Evolutionary conservation across 2,329 filamentous ascomycete genomes (phyloP).

Genomic region (Stylonectria norvegica): DNA sequence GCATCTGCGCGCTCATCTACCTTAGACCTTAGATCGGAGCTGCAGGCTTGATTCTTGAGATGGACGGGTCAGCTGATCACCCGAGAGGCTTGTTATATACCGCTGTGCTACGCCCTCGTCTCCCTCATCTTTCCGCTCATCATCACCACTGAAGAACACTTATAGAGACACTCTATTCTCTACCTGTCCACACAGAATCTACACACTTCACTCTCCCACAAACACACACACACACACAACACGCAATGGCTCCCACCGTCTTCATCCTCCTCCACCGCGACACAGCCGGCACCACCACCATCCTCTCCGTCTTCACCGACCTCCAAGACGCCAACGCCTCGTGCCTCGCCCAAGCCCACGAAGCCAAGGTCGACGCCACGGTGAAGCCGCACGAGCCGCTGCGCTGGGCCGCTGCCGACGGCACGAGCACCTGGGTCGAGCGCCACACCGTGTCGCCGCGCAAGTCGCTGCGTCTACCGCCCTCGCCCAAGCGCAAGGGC

Average conservation of each 20-base stretch:
- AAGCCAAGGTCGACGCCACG: slow-evolving; percentile 24
- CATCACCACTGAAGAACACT: no score
- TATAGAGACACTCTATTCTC: no score
- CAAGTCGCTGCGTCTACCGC: slow-evolving; percentile 10
- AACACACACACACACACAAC: no score
- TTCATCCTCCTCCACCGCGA: slow-evolving; percentile 34
- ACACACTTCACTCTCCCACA: neutral
- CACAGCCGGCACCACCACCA: slow-evolving; percentile 20
- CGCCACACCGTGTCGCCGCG: slow-evolving; percentile 28
- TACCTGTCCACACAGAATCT: neutral
- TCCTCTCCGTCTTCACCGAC: slow-evolving; percentile 32
- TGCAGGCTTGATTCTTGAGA: no score
- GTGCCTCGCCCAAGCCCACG: slow-evolving; percentile 28
- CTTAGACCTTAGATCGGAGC: no score
- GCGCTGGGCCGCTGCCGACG: slow-evolving; percentile 36
- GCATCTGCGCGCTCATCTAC: no score
- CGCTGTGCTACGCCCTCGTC: no score
- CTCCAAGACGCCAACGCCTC: slow-evolving; percentile 36
- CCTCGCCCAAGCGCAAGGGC: slow-evolving; percentile 20
- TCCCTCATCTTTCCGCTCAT: no score
- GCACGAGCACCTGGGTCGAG: slow-evolving; percentile 38
- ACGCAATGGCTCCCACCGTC: slow-evolving; percentile 30
- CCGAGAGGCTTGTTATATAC: no score
- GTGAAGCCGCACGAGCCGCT: slow-evolving; percentile 27
- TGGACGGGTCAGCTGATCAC: no score